Percentiles rank a stretch among this genome's conserved stretches.
phyloP scores from a whole-genome alignment of 2,329 filamentous ascomycete species.

The Diplodia sapinea region DNA sequence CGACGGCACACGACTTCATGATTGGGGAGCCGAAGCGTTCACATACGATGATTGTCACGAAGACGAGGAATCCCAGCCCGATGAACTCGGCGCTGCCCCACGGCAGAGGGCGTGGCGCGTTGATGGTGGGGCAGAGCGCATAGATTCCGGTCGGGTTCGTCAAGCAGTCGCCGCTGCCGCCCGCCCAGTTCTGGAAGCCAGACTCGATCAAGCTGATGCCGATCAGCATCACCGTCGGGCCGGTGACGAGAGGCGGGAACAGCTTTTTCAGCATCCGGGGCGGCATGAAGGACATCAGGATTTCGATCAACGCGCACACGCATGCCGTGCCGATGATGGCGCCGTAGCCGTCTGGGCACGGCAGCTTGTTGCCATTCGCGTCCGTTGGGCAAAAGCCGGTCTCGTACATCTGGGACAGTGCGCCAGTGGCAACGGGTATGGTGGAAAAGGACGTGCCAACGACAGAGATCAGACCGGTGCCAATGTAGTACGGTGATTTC shows the following conservation, averaged over 20 bases:
- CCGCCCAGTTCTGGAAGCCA: constrained; percentile 79
- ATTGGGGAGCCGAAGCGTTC: constrained; percentile 83
- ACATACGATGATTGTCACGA: constrained; percentile 77
- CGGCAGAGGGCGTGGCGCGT: constrained; percentile 71
- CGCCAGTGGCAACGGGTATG: constrained; percentile 74
- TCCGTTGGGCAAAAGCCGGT: constrained; percentile 70
- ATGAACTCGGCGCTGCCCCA: constrained; percentile 83
- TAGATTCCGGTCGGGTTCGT: constrained; percentile 61
- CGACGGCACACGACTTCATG: constrained; percentile 80
- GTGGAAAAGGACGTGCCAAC: constrained; percentile 80
- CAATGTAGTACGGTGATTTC: constrained; percentile 66
- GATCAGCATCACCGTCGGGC: constrained; percentile 72
- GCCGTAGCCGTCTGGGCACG: constrained; percentile 79
- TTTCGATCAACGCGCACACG: constrained; percentile 64
- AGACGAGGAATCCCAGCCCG: constrained; percentile 79
- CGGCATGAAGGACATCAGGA: constrained; percentile 76
- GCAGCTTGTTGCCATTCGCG: constrained; percentile 67
- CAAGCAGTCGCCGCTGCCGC: constrained; percentile 67
- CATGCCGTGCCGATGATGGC: constrained; percentile 70
- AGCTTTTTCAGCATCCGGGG: constrained; percentile 71
- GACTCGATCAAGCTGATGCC: constrained; percentile 74
- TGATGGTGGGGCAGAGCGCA: constrained; percentile 63
- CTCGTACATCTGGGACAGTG: constrained; percentile 76
- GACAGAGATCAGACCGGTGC: constrained; percentile 80
- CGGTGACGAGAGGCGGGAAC: constrained; percentile 78